phyloP scores from a whole-genome alignment of 768 basidiomycete species.

The Amanita jacksonii region DNA sequence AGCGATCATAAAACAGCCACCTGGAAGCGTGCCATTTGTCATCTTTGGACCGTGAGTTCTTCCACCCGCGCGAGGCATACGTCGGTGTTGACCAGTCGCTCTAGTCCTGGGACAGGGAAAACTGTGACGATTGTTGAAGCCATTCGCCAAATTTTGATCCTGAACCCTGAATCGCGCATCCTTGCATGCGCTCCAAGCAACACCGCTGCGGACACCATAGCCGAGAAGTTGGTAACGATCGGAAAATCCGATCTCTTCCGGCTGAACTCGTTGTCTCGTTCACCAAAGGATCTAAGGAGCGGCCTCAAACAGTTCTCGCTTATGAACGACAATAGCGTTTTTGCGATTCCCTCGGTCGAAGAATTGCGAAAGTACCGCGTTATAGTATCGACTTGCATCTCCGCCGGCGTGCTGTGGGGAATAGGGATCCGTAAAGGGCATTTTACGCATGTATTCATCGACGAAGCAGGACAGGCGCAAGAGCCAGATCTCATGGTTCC shows the following conservation, averaged over 20 bases:
- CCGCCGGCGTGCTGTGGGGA: conserved; percentile 37
- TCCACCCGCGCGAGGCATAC: too few species aligned
- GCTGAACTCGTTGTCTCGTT: conserved; percentile 41
- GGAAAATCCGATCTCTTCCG: conserved; percentile 35
- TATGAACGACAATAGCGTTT: conserved; percentile 30
- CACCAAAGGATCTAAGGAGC: conserved; percentile 25
- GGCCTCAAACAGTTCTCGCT: conserved; percentile 28
- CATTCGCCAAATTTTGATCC: conserved; percentile 46
- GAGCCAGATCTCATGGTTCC: conserved; percentile 51
- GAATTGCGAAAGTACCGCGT: conserved; percentile 36
- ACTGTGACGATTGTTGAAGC: conserved; percentile 58
- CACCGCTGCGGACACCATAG: conserved; percentile 55
- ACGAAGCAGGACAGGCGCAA: conserved; percentile 56
- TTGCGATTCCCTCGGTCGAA: conserved; percentile 34
- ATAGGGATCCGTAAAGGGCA: conserved; percentile 43
- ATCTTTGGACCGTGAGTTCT: conserved; percentile 52
- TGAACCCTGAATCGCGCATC: conserved; percentile 33
- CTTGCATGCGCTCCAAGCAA: conserved; percentile 64
- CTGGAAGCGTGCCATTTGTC: conserved; percentile 45
- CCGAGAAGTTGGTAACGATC: conserved; percentile 30
- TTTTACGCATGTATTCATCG: conserved; percentile 52
- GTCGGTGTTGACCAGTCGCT: background rate
- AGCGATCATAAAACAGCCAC: conserved; percentile 33
- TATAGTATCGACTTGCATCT: conserved; percentile 49
- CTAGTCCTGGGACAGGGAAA: conserved; percentile 57